Percentiles rank a stretch among this genome's conserved stretches.
phyloP scores from a whole-genome alignment of 1,139 yeast species.

The Zhuliangozyma blackwelliae region DNA sequence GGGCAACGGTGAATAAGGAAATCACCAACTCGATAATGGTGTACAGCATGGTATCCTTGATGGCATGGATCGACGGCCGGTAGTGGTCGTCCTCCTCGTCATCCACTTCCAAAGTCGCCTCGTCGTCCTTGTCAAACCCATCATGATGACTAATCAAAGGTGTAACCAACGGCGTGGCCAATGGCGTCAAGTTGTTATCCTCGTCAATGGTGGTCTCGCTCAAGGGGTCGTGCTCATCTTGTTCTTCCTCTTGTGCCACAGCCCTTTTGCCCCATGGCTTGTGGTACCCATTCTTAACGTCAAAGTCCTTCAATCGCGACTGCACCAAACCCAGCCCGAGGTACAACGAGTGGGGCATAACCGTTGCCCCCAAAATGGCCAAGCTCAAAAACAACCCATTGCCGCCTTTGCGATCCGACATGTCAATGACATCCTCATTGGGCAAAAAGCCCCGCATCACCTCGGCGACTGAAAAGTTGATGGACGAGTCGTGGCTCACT shows the following conservation, averaged over 20 bases:
- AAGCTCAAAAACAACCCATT: slow-evolving; percentile 78
- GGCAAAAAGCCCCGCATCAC: slow-evolving; percentile 78
- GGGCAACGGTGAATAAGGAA: slow-evolving; percentile 69
- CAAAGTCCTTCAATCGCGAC: slow-evolving; percentile 80
- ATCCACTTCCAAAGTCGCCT: slow-evolving; percentile 19
- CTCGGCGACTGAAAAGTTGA: slow-evolving; percentile 48
- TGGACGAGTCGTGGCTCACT: slow-evolving; percentile 50
- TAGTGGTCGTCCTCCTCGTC: slow-evolving; percentile 36
- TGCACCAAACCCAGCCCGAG: slow-evolving; percentile 93
- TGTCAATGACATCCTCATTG: slow-evolving; percentile 56
- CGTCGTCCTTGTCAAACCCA: slow-evolving; percentile 21
- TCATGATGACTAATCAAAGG: slow-evolving; percentile 3
- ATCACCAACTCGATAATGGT: slow-evolving; percentile 63
- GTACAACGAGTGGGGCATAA: slow-evolving; percentile 94
- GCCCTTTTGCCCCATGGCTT: slow-evolving; percentile 15
- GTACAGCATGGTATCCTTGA: slow-evolving; percentile 61
- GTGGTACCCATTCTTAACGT: slow-evolving; percentile 57
- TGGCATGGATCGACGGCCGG: slow-evolving; percentile 64
- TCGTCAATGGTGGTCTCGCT: slow-evolving; percentile 10
- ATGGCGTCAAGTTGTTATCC: slow-evolving; percentile 9
- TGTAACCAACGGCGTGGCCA: slow-evolving; percentile 5
- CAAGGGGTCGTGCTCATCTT: not conserved
- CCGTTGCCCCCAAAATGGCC: slow-evolving; percentile 94
- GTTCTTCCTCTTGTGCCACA: not conserved
- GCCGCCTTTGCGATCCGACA: slow-evolving; percentile 56